These are phyloP conservation scores for Magnaporthiopsis incrustans DNA, from an alignment of 2,329 filamentous ascomycete species.

Conservation along the genomic window DNA sequence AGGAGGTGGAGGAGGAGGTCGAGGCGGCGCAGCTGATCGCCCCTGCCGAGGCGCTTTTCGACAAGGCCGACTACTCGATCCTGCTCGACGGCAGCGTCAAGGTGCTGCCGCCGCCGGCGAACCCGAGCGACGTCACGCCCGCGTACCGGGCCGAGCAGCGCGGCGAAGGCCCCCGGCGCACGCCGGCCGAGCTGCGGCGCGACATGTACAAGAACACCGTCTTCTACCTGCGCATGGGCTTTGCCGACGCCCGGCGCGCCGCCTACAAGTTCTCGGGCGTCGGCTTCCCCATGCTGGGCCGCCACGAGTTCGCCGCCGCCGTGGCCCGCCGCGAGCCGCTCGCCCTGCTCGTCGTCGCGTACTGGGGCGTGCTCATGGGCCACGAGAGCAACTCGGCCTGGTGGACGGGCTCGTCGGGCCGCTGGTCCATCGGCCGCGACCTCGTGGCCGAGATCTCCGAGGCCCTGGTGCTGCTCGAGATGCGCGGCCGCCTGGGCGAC, in stretches of 20 bases:
- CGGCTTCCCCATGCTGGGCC: slow-evolving; percentile 6
- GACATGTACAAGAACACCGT: slow-evolving; percentile 8
- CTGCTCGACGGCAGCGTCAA: slow-evolving; percentile 1
- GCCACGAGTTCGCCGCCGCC: slow-evolving; percentile 4
- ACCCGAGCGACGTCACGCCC: neutral
- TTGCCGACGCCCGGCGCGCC: slow-evolving; percentile 5
- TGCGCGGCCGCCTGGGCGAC: slow-evolving; percentile 7
- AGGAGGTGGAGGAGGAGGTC: neutral
- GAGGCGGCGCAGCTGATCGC: neutral
- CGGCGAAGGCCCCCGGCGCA: neutral
- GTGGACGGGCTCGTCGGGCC: slow-evolving; percentile 1
- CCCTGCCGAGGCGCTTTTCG: neutral
- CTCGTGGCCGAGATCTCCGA: slow-evolving; percentile 8
- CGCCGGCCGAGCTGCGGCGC: slow-evolving; percentile 3
- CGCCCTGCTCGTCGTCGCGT: slow-evolving; percentile 4
- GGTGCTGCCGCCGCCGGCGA: neutral
- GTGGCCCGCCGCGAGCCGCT: slow-evolving; percentile 6
- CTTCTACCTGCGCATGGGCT: slow-evolving; percentile 6
- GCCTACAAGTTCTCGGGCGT: slow-evolving; percentile 5
- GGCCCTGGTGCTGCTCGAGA: slow-evolving; percentile 6
- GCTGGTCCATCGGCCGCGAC: slow-evolving; percentile 3
- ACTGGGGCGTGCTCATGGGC: slow-evolving; percentile 8
- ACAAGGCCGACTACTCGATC: neutral
- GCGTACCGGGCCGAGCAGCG: neutral
- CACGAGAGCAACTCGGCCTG: slow-evolving; percentile 6